These are phyloP conservation scores for Ophiostoma perfectum DNA, from an alignment of 2,329 filamentous ascomycete genomes.

Conservation along the genomic window DNA sequence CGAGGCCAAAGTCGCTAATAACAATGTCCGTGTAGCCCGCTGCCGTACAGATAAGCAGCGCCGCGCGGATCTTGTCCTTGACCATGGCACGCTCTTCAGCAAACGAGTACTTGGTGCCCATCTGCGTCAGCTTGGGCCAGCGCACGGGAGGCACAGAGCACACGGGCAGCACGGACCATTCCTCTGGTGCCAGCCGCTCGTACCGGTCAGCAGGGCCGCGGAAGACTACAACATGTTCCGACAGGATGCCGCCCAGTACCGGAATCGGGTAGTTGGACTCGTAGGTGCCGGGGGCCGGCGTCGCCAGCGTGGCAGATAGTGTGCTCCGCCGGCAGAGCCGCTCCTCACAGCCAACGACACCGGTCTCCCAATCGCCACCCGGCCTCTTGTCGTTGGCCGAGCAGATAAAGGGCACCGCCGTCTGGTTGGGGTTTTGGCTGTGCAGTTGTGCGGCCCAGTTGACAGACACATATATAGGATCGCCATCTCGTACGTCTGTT, in stretches of 20 bases:
- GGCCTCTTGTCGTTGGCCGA: conserved; percentile 70
- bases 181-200: conserved; percentile 46
- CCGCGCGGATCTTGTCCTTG: conserved; percentile 65
- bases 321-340: conserved; percentile 70
- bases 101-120: conserved; percentile 66
- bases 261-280: conserved; percentile 65
- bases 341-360: conserved; percentile 61
- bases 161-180: conserved; percentile 60
- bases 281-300: conserved; percentile 48
- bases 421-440: conserved; percentile 24
- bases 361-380: conserved; percentile 72
- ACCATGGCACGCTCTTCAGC: conserved; percentile 65
- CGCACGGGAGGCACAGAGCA: conserved; percentile 67
- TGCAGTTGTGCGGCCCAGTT: conserved; percentile 42
- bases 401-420: conserved; percentile 61
- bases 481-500: conserved; percentile 47
- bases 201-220: conserved; percentile 64
- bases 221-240: conserved; percentile 66
- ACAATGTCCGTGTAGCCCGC: conserved; percentile 53
- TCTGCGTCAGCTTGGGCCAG: conserved; percentile 65
- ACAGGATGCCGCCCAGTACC: conserved; percentile 63
- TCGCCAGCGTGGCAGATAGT: conserved; percentile 61
- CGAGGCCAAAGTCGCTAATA: conserved; percentile 60
- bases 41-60: conserved; percentile 63
- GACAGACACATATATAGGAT: conserved; percentile 57